Evolutionary conservation across 2,329 filamentous ascomycete species (phyloP).

Genomic region (Incumbomyces lentus): DNA sequence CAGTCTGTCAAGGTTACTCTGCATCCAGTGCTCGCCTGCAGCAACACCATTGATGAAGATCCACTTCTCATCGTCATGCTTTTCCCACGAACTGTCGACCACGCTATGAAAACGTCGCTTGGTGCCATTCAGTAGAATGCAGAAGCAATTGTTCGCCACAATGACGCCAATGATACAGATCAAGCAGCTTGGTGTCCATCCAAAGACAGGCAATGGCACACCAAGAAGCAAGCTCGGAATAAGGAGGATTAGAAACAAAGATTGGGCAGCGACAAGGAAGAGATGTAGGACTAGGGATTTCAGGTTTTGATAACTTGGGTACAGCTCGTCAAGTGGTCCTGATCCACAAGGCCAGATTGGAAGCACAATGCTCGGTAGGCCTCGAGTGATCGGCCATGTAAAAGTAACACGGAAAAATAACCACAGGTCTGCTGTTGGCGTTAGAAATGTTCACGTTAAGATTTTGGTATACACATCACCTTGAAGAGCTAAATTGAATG

Average conservation of each 20-base stretch:
- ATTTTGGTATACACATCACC: background rate
- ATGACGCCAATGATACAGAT: constrained; percentile 23
- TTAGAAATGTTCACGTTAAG: background rate
- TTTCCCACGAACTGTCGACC: constrained; percentile 18
- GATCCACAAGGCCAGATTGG: constrained; percentile 46
- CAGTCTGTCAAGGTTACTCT: constrained; percentile 60
- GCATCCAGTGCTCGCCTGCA: constrained; percentile 50
- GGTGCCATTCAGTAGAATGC: constrained; percentile 19
- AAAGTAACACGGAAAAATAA: constrained; percentile 27
- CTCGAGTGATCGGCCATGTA: constrained; percentile 14
- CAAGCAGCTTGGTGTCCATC: constrained; percentile 33
- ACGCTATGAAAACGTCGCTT: constrained; percentile 7
- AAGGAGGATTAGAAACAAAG: constrained; percentile 49
- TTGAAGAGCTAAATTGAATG: background rate
- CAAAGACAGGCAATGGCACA: constrained; percentile 26
- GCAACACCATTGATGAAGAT: constrained; percentile 68
- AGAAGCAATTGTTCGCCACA: constrained; percentile 23
- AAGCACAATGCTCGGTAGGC: constrained; percentile 50
- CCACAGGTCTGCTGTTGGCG: constrained; percentile 31
- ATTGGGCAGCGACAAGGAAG: constrained; percentile 50
- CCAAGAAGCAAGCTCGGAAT: constrained; percentile 25
- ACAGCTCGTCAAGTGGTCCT: constrained; percentile 51
- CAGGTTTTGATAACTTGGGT: constrained; percentile 38
- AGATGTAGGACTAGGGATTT: constrained; percentile 48
- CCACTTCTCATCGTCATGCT: constrained; percentile 58